Evolutionary conservation across 805 yeast species (phyloP).

Genomic region (Candida taoyuanica): DNA sequence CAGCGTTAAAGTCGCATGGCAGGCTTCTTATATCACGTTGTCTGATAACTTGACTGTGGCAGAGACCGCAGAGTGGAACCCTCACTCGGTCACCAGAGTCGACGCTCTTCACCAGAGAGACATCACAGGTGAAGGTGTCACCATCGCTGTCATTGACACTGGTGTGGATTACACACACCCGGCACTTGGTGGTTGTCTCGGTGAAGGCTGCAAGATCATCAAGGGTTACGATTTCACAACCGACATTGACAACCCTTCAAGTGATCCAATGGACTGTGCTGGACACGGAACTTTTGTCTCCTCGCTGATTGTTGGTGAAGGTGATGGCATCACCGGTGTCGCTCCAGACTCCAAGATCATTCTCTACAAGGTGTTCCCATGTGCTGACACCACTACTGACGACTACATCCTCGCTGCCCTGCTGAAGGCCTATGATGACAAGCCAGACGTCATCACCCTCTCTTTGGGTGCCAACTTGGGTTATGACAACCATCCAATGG

Average conservation of each 20-base stretch:
- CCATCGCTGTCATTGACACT: slow-evolving; percentile 7
- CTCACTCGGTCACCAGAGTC: slow-evolving; percentile 6
- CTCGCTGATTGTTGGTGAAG: slow-evolving; percentile 13
- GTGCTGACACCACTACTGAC: slow-evolving; percentile 8
- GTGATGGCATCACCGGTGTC: slow-evolving; percentile 10
- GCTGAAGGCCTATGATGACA: slow-evolving; percentile 14
- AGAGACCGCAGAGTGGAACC: slow-evolving; percentile 3
- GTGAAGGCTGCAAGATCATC: slow-evolving; percentile 8
- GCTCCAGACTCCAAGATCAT: slow-evolving; percentile 17
- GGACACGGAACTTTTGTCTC: slow-evolving; percentile 21
- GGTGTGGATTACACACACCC: slow-evolving; percentile 11
- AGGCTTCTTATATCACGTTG: slow-evolving; percentile 9
- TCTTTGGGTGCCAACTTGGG: slow-evolving; percentile 16
- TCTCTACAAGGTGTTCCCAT: slow-evolving; percentile 16
- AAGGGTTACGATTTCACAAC: slow-evolving; percentile 15
- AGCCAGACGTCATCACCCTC: slow-evolving; percentile 12
- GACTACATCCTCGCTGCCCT: slow-evolving; percentile 17
- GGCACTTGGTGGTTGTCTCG: slow-evolving; percentile 9
- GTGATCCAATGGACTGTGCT: slow-evolving; percentile 15
- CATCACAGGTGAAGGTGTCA: slow-evolving; percentile 4
- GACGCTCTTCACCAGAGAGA: slow-evolving; percentile 2
- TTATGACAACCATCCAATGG: slow-evolving; percentile 12
- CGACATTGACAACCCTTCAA: slow-evolving; percentile 8
- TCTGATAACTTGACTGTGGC: slow-evolving; percentile 7
- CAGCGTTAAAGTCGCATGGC: slow-evolving; percentile 16